Base-by-base conservation (phyloP, 1,139 yeast genomes). In the Wickerhamomyces sp. region DNA sequence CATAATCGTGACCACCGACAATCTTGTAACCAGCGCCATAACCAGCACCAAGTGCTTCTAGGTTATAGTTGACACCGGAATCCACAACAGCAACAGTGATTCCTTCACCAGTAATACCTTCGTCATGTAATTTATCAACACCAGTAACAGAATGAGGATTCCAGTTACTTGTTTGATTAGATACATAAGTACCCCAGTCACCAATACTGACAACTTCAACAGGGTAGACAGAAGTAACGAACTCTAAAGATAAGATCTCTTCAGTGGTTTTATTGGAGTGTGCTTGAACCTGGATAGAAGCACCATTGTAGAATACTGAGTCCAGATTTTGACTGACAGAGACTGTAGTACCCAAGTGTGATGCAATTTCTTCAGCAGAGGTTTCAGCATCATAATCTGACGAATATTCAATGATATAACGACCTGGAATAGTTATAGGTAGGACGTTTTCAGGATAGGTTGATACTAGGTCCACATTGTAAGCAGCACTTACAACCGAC, bases 91-190 rank as follows among this genome's bases (percentile, higher is more conserved):
- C 54, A 35, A 50, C 42, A 10, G 45, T 47, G 11, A 48, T 23
- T 39, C 52, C 52, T n/a, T 36, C 38, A 48, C 54, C 52, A 8
- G 43, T 45, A 40, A 42, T 36, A 30, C 41, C 40, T 39, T 48
- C 42, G 7, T 43, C 40, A 32, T 50, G 54, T n/a, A 50, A 23
- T 14, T 33, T 34, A n/a, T 48, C 43, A 15, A 50, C 54, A 33
- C 50, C 47, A 10, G 54, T 48, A 23, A 47, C 27, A 8, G 41
- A 13, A 35, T 50, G 54, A 14, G 53, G 79, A 81, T 45, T 72
- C 77, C 18, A 61, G 71, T 29, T 29, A 29, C 31, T 29, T 29
- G 31, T 29, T 29, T 29, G 6, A 11, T 29, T 29, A 29, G 31
- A 29, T 4, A 11, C 31, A 29, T 29, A 29, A 29, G 31, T 29